A percentile compares a stretch with the other conserved stretches of the same genome.
These are phyloP conservation scores for Effrenium voratum DNA, from an alignment of 73 alveolate species.

Conservation along the genomic window DNA sequence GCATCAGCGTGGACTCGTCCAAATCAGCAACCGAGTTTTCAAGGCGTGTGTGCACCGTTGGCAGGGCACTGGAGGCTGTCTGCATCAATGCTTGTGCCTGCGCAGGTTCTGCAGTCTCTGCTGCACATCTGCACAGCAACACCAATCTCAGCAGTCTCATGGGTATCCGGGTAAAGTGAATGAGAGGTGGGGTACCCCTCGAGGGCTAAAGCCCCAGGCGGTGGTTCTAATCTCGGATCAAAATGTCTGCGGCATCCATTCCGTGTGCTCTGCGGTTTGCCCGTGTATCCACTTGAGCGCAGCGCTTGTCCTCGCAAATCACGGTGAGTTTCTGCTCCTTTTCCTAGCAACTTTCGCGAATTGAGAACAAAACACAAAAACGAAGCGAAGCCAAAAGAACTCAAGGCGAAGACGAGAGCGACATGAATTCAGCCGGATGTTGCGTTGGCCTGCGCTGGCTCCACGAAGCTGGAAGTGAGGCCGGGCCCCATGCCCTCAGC, in stretches of 20 bases:
- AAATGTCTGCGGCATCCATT: background rate
- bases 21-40: too few relatives aligned
- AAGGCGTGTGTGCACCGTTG: too few relatives aligned
- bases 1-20: too few relatives aligned
- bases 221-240: conserved; percentile 41
- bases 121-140: too few relatives aligned
- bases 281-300: background rate
- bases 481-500: conserved; percentile 84
- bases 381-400: background rate
- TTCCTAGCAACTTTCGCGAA: background rate
- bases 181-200: background rate
- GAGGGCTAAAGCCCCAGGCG: background rate
- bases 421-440: too few relatives aligned
- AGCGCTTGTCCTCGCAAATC: conserved; percentile 65
- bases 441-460: conserved; percentile 30
- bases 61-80: too few relatives aligned
- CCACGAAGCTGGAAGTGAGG: conserved; percentile 65
- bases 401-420: background rate
- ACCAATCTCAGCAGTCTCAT: too few relatives aligned
- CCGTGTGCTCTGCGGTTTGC: background rate
- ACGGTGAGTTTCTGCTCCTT: conserved; percentile 65
- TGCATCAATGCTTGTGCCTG: too few relatives aligned
- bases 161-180: background rate
- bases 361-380: background rate
- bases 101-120: too few relatives aligned